Base-by-base conservation (phyloP, 2,329 filamentous ascomycete species). In the Thelonectria rubi region DNA sequence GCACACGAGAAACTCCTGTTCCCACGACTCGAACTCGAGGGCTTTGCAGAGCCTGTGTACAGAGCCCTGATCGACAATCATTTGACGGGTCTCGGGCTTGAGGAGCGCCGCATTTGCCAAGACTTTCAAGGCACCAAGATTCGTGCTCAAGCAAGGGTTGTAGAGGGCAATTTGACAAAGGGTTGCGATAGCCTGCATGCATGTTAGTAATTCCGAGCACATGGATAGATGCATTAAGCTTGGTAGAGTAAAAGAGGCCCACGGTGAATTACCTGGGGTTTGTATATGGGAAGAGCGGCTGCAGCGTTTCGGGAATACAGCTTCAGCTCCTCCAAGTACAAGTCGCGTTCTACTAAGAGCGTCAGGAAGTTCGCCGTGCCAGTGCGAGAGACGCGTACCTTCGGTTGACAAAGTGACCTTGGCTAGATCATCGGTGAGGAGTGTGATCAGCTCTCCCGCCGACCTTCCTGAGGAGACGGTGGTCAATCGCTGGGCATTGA, bases 271-370 rank as follows among this genome's bases (percentile, higher is more conserved):
- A 91, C 93, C 77, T 90, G 81, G 76, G 86, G 85, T n/a, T 91
- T 90, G 77, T 95, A 97, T 60, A 98, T 94, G 1, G 92, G 90
- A 60, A 90, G 90, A 26, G 93, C 88, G 76, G 92, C 83, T 30
- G 80, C 81, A 8, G 89, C 86, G 69, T 90, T 88, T 62, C 93
- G 88, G 7, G 93, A 77, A 67, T 69, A 75, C 46, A 71, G 71
- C 76, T 97, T 97, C 50, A 97, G 82, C 69, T 93, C 80, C 67
- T 90, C 87, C 4, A 91, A 76, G 12, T 82, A 80, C 10, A 82
- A 77, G 69, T 87, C 85, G 64, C 88, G 85, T 72, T 91, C 91
- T 93, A 64, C 15, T 14, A 21, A 9, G 12, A 14, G 55, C 50
- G 50, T 73, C 20, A 71, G 58, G 61, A 20, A 59, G 47, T 50